These are phyloP conservation scores for Apiospora kogelbergensis DNA, from an alignment of 2,329 filamentous ascomycete genomes.

Conservation along the genomic window DNA sequence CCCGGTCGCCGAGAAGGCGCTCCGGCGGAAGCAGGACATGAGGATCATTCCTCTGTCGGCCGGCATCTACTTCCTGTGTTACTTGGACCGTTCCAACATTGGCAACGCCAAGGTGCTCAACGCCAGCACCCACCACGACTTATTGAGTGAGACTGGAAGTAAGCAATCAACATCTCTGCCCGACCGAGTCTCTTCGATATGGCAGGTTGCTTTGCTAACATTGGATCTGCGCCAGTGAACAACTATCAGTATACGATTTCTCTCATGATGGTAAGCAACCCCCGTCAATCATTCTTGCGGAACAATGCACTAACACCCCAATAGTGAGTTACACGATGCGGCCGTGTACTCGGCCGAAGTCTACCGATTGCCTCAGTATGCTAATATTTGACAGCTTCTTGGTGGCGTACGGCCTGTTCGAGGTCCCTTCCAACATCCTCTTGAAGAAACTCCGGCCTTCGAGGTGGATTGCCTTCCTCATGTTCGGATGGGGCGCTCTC, in stretches of 20 bases:
- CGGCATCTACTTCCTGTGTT: conserved; percentile 55
- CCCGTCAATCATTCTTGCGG: background rate
- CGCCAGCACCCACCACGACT: conserved; percentile 32
- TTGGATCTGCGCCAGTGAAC: conserved; percentile 15
- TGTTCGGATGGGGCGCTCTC: conserved; percentile 62
- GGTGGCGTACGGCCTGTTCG: conserved; percentile 57
- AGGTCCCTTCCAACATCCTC: conserved; percentile 61
- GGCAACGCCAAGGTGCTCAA: conserved; percentile 42
- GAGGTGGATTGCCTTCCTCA: conserved; percentile 62
- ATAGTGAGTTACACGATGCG: background rate
- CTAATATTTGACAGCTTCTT: conserved; percentile 41
- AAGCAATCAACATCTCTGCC: background rate
- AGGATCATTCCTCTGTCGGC: conserved; percentile 55
- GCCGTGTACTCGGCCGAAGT: too few species aligned
- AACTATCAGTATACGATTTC: conserved; percentile 34
- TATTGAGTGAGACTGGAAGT: conserved; percentile 32
- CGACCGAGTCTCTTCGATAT: background rate
- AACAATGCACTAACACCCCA: background rate
- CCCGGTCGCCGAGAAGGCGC: conserved; percentile 19
- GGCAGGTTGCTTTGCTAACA: background rate
- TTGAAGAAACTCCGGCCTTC: conserved; percentile 60
- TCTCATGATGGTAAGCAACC: conserved; percentile 30
- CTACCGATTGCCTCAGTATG: background rate
- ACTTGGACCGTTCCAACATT: conserved; percentile 57
- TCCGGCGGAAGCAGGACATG: conserved; percentile 46